A percentile compares a stretch with the other conserved stretches of the same genome.
phyloP scores from a whole-genome alignment of 768 basidiomycete genomes.

The Suillus luteus region DNA sequence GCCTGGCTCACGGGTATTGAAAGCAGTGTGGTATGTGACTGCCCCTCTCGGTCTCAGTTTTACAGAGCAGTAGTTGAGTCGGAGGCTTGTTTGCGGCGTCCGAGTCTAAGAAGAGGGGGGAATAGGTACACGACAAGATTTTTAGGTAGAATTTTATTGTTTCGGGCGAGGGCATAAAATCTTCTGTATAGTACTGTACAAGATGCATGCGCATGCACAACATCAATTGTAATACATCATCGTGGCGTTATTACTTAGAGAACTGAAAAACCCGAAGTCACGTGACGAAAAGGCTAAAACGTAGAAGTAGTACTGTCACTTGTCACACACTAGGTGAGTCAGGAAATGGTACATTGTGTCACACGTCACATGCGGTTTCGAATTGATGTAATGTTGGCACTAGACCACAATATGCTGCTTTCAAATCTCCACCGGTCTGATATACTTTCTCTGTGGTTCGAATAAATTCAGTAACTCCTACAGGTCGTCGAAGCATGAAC shows the following conservation, averaged over 20 bases:
- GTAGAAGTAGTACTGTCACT: too few species aligned
- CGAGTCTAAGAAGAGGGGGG: neutral
- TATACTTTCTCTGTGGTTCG: neutral
- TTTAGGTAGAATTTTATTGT: neutral
- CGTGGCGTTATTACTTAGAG: too few species aligned
- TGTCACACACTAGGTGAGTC: too few species aligned
- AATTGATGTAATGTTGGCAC: too few species aligned
- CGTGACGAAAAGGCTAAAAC: too few species aligned
- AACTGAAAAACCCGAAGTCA: too few species aligned
- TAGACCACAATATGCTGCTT: neutral
- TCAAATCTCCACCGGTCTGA: neutral
- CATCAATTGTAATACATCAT: neutral
- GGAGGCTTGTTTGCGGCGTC: neutral
- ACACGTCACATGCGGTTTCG: too few species aligned
- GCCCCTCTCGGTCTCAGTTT: slow-evolving; percentile 24
- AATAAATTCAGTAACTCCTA: neutral
- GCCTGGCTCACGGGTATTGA: slow-evolving; percentile 28
- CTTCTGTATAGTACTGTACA: neutral
- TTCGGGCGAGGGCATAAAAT: neutral
- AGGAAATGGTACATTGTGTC: too few species aligned
- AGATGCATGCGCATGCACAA: neutral
- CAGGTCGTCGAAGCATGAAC: neutral
- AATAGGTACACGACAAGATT: neutral
- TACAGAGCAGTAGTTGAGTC: slow-evolving; percentile 17
- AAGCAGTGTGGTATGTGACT: slow-evolving; percentile 32